Conservation (phyloP, 208 protist genomes). For the Acanthamoeba castellanii region DNA sequence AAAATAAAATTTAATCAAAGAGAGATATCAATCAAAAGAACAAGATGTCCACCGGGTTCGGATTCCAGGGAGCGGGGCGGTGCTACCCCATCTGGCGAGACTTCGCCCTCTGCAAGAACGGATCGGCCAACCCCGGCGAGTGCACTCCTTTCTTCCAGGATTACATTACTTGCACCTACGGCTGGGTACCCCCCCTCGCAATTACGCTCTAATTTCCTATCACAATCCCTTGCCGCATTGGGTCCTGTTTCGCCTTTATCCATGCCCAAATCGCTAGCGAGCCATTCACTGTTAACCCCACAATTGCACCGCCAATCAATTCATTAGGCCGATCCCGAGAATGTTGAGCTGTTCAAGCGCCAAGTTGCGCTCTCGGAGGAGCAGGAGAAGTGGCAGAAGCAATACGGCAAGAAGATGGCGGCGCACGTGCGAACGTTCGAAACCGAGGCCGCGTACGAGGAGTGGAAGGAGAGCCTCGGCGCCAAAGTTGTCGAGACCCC, state of each 20-base stretch:
- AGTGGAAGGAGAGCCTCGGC: background rate
- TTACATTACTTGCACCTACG: conserved; percentile 25
- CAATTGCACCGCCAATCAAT: background rate
- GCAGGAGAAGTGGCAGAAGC: background rate
- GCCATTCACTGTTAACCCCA: background rate
- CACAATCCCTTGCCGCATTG: background rate
- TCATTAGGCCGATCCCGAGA: background rate
- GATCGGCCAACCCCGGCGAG: background rate
- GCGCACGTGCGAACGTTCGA: conserved; percentile 3
- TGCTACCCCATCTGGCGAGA: conserved; percentile 31
- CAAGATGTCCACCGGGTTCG: background rate
- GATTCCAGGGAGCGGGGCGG: background rate
- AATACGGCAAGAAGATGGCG: conserved; percentile 8
- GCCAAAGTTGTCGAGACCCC: background rate
- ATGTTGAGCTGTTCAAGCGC: background rate
- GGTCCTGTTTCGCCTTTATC: background rate
- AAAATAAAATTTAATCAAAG: too few species aligned
- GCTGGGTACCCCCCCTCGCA: background rate
- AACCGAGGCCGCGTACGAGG: background rate
- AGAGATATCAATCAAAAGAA: too few species aligned
- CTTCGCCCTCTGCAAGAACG: conserved; percentile 1
- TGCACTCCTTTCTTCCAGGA: conserved; percentile 3
- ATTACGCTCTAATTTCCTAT: background rate
- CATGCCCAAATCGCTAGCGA: background rate
- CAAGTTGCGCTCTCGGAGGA: background rate